Conservation (phyloP, 2,329 filamentous ascomycete species). For the Chlorencoelia australis region DNA sequence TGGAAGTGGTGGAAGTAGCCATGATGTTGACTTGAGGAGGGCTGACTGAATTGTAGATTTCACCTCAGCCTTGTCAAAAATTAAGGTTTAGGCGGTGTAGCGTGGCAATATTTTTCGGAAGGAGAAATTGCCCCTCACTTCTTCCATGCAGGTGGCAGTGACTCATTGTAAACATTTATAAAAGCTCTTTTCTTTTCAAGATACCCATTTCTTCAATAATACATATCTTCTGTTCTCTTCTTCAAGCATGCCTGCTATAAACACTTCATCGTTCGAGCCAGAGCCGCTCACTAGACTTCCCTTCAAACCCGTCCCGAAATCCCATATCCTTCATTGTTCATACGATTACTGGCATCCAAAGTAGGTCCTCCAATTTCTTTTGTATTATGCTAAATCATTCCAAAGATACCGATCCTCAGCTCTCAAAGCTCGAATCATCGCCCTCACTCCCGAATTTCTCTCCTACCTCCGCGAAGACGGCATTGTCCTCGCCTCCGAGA, state of each 20-base stretch:
- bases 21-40: too few relatives aligned
- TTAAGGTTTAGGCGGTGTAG: too few relatives aligned
- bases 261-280: conserved; percentile 11
- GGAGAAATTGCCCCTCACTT: too few relatives aligned
- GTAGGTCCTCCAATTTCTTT: conserved; percentile 30
- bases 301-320: conserved; percentile 75
- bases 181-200: too few relatives aligned
- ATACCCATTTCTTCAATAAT: neutral
- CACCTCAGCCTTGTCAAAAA: too few relatives aligned
- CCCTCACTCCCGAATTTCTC: conserved; percentile 65
- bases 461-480: conserved; percentile 86
- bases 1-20: neutral
- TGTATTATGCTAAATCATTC: conserved; percentile 6
- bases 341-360: conserved; percentile 86
- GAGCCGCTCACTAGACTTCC: conserved; percentile 36
- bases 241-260: conserved; percentile 21
- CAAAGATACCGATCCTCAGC: conserved; percentile 65
- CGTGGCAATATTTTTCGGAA: too few relatives aligned
- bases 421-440: conserved; percentile 77
- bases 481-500: conserved; percentile 69
- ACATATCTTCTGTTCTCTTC: neutral
- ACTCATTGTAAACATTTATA: too few relatives aligned
- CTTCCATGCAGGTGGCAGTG: too few relatives aligned
- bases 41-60: too few relatives aligned
- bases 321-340: conserved; percentile 88